phyloP scores from a whole-genome alignment of 2,329 filamentous ascomycete species.

The Coniochaeta sp. region DNA sequence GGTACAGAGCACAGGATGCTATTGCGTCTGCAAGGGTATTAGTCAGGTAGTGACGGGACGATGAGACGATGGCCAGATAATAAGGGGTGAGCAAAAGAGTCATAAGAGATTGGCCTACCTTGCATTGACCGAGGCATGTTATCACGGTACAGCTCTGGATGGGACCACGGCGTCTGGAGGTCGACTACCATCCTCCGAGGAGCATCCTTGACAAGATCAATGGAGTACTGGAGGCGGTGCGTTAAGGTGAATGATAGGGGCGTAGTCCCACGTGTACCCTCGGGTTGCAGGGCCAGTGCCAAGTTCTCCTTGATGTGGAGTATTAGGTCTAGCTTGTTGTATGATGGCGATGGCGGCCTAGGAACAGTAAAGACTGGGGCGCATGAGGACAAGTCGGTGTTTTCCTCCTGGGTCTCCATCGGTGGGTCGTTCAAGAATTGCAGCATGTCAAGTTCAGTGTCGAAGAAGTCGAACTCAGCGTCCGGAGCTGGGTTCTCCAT shows the following conservation, averaged over 20 bases:
- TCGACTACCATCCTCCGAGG: constrained; percentile 38
- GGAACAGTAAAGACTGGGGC: constrained; percentile 4
- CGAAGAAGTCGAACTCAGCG: background rate
- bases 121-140: constrained; percentile 43
- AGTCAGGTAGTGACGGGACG: background rate
- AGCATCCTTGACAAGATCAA: constrained; percentile 44
- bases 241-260: constrained; percentile 4
- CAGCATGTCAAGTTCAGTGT: background rate
- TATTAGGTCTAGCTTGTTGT: background rate
- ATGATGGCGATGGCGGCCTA: background rate
- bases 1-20: constrained; percentile 44
- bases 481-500: background rate
- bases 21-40: constrained; percentile 34
- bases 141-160: constrained; percentile 40
- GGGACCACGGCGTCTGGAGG: constrained; percentile 45
- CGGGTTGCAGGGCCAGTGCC: background rate
- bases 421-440: background rate
- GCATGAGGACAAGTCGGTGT: background rate
- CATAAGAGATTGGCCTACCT: constrained; percentile 21
- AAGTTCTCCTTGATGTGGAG: background rate
- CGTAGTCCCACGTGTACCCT: background rate
- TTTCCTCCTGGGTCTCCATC: background rate
- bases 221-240: constrained; percentile 30
- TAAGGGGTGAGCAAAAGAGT: background rate
- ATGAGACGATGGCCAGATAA: no score